These are phyloP conservation scores for Hypoxylon sp. DNA, from an alignment of 2,329 filamentous ascomycete genomes.

Conservation along the genomic window DNA sequence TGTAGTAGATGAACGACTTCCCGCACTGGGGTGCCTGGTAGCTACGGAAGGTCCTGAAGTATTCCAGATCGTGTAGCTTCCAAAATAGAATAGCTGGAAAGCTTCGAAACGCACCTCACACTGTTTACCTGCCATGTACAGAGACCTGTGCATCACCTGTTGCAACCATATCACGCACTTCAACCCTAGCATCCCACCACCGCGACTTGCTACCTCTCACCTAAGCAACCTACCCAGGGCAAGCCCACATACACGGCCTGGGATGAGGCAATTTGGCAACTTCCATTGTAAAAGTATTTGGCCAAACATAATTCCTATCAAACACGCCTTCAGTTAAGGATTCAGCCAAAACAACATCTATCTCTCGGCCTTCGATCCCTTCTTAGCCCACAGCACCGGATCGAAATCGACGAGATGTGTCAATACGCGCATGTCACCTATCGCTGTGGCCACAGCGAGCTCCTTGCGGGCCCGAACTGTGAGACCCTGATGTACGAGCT, in stretches of 20 bases:
- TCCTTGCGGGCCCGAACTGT: conserved; percentile 49
- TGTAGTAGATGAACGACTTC: background rate
- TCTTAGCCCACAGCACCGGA: background rate
- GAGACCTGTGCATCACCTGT: background rate
- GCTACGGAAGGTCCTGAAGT: background rate
- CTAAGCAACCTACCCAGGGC: no score
- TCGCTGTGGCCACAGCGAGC: conserved; percentile 46
- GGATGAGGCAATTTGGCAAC: no score
- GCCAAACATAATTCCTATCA: no score
- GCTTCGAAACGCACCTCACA: background rate
- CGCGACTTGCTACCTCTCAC: background rate
- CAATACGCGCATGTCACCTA: conserved; percentile 46
- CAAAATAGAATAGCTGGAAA: background rate
- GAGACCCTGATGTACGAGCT: conserved; percentile 39
- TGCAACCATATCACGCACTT: background rate
- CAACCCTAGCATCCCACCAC: background rate
- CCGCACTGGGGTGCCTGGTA: background rate
- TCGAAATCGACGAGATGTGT: conserved; percentile 43
- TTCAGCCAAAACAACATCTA: background rate
- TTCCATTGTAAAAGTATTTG: no score
- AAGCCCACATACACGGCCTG: no score
- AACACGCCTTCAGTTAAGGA: background rate
- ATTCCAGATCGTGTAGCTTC: background rate
- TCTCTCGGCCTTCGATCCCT: background rate
- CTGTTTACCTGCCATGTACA: background rate